phyloP scores from a whole-genome alignment of 2,329 filamentous ascomycete genomes.

The Coniochaeta prunicola region DNA sequence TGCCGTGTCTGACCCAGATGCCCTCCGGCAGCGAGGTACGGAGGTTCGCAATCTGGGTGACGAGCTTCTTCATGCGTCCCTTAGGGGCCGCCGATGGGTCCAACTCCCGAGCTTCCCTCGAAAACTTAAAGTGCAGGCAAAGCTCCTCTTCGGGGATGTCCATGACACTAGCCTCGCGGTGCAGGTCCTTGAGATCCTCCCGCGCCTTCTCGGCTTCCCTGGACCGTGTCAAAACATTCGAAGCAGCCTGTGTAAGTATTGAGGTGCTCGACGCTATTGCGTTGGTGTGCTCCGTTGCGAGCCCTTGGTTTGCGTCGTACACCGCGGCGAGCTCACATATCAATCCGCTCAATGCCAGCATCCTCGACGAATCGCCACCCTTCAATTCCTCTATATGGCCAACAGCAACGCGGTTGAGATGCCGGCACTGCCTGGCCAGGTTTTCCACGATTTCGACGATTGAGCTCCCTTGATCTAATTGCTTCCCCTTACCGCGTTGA shows the following conservation, averaged over 20 bases:
- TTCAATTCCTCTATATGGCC: constrained; percentile 14
- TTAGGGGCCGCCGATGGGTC: constrained; percentile 6
- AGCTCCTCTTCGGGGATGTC: constrained; percentile 28
- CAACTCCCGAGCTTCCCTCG: constrained; percentile 8
- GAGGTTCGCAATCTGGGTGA: constrained; percentile 36
- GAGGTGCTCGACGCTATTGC: background rate
- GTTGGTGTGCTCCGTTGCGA: constrained; percentile 3
- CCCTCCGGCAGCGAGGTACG: constrained; percentile 39
- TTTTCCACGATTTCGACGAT: constrained; percentile 18
- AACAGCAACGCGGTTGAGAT: constrained; percentile 18
- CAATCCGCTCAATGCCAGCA: constrained; percentile 24
- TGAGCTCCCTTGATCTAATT: constrained; percentile 16
- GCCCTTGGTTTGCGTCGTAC: background rate
- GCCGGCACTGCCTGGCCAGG: constrained; percentile 21
- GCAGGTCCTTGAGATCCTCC: constrained; percentile 20
- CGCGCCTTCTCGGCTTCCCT: background rate
- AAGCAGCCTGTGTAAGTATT: background rate
- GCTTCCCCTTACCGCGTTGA: background rate
- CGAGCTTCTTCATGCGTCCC: constrained; percentile 39
- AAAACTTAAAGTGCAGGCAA: constrained; percentile 17
- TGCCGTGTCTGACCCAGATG: constrained; percentile 40
- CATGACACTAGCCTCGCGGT: constrained; percentile 23
- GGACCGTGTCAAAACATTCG: background rate
- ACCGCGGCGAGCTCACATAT: constrained; percentile 19
- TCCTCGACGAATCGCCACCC: constrained; percentile 14